Conservation (phyloP, 352 stramenopile species). For the Phytophthora fragariaefolia region DNA sequence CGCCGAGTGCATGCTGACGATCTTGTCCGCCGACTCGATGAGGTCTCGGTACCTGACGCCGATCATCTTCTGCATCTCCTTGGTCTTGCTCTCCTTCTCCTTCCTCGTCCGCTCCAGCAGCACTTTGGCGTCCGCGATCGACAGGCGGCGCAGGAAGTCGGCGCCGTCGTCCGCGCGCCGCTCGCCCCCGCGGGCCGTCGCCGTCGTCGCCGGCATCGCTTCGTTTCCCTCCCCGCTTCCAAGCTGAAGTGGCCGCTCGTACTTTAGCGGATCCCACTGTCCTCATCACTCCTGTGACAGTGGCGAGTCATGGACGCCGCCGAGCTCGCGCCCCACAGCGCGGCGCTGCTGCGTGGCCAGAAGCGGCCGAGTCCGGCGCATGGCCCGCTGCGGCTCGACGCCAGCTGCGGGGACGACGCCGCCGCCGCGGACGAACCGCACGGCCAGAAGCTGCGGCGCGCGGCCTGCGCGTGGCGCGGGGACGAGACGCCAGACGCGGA, state of each 20-base stretch:
- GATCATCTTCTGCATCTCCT: constrained; percentile 95
- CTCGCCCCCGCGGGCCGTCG: constrained; percentile 9
- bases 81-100: constrained; percentile 88
- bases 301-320: constrained; percentile 6
- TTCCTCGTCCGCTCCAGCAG: constrained; percentile 81
- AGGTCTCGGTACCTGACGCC: constrained; percentile 92
- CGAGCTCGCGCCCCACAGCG: constrained; percentile 21
- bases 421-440: constrained; percentile 29
- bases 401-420: constrained; percentile 26
- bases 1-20: constrained; percentile 92
- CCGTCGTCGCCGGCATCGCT: constrained; percentile 18
- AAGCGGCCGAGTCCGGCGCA: constrained; percentile 35
- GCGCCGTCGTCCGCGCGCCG: constrained; percentile 32
- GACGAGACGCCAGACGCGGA: constrained; percentile 25
- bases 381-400: constrained; percentile 32
- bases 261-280: too few relatives aligned
- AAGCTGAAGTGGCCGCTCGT: constrained; percentile 18
- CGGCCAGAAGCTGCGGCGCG: constrained; percentile 12
- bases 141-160: constrained; percentile 81
- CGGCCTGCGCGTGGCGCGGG: constrained; percentile 31
- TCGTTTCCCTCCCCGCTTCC: not conserved
- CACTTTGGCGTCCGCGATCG: constrained; percentile 85
- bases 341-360: constrained; percentile 33
- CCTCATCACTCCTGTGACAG: too few relatives aligned
- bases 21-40: constrained; percentile 93